Percentiles rank a stretch among this genome's conserved stretches.
Conservation (phyloP, 768 basidiomycete genomes). For the Mycena epipterygia region DNA sequence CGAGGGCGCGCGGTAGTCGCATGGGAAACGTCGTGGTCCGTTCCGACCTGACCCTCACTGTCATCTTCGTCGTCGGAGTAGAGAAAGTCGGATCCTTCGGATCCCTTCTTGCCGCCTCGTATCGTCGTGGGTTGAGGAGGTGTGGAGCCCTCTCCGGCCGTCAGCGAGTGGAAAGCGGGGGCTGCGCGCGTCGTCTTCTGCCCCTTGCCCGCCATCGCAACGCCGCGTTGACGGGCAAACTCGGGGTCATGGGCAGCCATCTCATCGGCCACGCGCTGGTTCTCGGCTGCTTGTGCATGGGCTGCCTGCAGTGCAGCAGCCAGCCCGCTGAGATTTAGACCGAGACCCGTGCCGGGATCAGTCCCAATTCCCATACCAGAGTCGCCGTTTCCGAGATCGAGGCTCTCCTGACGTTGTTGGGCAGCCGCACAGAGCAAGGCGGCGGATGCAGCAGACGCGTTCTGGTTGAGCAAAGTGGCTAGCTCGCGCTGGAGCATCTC, state of each 20-base stretch:
- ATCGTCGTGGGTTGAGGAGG: constrained; percentile 48
- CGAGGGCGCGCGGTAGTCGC: constrained; percentile 51
- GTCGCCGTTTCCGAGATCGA: constrained; percentile 50
- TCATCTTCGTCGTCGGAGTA: constrained; percentile 64
- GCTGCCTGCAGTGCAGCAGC: constrained; percentile 88
- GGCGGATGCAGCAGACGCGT: constrained; percentile 77
- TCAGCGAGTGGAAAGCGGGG: constrained; percentile 85
- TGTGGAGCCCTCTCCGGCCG: constrained; percentile 62
- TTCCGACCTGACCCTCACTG: constrained; percentile 54
- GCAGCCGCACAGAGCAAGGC: constrained; percentile 76
- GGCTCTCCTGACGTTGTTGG: constrained; percentile 71
- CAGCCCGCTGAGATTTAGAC: constrained; percentile 72
- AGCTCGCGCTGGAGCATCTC: constrained; percentile 87
- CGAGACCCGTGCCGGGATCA: constrained; percentile 54
- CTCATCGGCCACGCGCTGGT: constrained; percentile 58
- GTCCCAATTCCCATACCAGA: constrained; percentile 46
- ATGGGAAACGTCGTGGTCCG: constrained; percentile 46
- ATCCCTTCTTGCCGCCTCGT: constrained; percentile 54
- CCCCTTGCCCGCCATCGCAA: constrained; percentile 59
- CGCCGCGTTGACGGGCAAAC: constrained; percentile 59
- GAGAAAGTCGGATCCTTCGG: constrained; percentile 69
- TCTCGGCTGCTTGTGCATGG: constrained; percentile 69
- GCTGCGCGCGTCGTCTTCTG: constrained; percentile 75
- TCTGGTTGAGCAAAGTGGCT: constrained; percentile 79
- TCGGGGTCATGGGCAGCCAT: constrained; percentile 61